A percentile compares a stretch with the other conserved stretches of the same genome.
Conservation (phyloP, 2,329 filamentous ascomycete species). For the Aspergillus neoniger region DNA sequence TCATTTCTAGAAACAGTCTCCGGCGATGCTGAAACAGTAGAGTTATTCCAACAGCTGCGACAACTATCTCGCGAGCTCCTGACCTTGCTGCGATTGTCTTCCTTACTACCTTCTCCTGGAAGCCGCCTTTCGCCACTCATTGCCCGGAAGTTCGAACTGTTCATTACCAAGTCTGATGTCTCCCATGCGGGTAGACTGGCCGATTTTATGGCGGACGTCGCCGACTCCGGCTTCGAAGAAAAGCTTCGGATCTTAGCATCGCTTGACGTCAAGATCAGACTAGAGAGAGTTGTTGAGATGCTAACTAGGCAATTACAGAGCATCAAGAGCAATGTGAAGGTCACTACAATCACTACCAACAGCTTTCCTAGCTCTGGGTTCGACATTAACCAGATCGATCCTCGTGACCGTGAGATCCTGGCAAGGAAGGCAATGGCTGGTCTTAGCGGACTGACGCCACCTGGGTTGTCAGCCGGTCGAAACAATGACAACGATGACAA, state of each 20-base stretch:
- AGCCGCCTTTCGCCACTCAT: constrained; percentile 77
- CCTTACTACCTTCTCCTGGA: constrained; percentile 73
- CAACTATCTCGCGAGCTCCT: constrained; percentile 83
- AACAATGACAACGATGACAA: constrained; percentile 67
- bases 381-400: constrained; percentile 55
- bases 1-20: constrained; percentile 37
- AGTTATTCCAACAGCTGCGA: constrained; percentile 78
- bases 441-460: constrained; percentile 43
- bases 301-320: constrained; percentile 77
- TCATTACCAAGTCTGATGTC: constrained; percentile 79
- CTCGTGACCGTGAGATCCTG: constrained; percentile 48
- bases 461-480: constrained; percentile 47
- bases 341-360: constrained; percentile 73
- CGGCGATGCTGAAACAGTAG: constrained; percentile 66
- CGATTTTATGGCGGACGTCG: constrained; percentile 94
- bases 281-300: constrained; percentile 80
- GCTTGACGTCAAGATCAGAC: constrained; percentile 72
- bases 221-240: constrained; percentile 85
- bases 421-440: constrained; percentile 47
- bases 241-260: constrained; percentile 85
- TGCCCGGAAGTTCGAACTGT: constrained; percentile 80
- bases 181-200: constrained; percentile 82
- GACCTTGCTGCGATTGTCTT: constrained; percentile 78
- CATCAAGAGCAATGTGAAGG: constrained; percentile 84
- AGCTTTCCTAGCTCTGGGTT: constrained; percentile 62